Percentiles rank a stretch among this genome's conserved stretches.
These are phyloP conservation scores for Datura wrightii DNA, from an alignment of 257 asterid genomes.

Conservation along the genomic window DNA sequence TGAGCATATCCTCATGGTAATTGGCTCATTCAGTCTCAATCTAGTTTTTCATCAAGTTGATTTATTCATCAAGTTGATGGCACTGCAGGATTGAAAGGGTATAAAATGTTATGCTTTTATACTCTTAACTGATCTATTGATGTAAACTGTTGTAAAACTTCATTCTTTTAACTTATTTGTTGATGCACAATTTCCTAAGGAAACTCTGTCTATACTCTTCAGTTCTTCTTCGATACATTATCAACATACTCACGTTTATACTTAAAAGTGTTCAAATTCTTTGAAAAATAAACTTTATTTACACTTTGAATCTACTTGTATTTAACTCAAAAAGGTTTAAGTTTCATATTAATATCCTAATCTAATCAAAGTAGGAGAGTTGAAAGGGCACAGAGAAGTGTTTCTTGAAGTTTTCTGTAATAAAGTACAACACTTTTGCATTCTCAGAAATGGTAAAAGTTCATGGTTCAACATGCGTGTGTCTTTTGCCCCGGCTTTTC, in stretches of 20 bases:
- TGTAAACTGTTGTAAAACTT: background rate
- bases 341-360: background rate
- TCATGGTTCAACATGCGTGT: background rate
- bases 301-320: background rate
- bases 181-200: background rate
- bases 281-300: background rate
- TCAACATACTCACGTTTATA: background rate
- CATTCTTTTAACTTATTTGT: background rate
- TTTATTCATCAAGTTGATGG: background rate
- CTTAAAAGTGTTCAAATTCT: background rate
- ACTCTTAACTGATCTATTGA: background rate
- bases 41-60: background rate
- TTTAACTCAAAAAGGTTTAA: background rate
- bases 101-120: background rate
- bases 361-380: background rate
- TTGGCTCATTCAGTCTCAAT: background rate
- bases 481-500: background rate
- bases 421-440: background rate
- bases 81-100: background rate
- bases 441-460: background rate
- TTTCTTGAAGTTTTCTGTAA: background rate
- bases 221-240: background rate
- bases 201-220: background rate
- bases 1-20: constrained; percentile 9
- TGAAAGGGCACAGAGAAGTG: background rate